Conservation (phyloP, 1,284 basidiomycete species). For the Malassezia obtusa region DNA sequence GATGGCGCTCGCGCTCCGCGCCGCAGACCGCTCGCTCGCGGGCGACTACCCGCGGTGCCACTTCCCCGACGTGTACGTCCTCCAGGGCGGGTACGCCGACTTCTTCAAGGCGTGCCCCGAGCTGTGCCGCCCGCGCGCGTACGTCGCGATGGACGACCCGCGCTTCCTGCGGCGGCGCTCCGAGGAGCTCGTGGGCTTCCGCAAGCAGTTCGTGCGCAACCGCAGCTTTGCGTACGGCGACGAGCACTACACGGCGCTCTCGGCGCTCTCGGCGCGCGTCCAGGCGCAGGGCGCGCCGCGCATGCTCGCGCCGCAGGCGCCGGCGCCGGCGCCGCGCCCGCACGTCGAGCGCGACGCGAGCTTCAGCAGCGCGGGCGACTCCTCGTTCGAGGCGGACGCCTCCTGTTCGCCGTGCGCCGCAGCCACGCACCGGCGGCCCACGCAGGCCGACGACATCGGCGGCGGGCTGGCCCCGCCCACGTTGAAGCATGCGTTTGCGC, state of each 20-base stretch:
- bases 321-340: neutral
- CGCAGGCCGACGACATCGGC: neutral
- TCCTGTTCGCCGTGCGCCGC: constrained; percentile 37
- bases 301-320: neutral
- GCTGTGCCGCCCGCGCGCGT: constrained; percentile 70
- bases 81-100: constrained; percentile 86
- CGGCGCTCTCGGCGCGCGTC: neutral
- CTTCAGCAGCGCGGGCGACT: constrained; percentile 37
- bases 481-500: constrained; percentile 2
- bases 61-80: constrained; percentile 92
- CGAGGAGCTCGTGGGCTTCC: constrained; percentile 80
- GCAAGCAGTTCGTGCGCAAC: constrained; percentile 55
- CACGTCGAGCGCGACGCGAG: constrained; percentile 23
- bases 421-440: constrained; percentile 16
- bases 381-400: constrained; percentile 33
- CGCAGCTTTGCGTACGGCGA: constrained; percentile 43
- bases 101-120: constrained; percentile 64
- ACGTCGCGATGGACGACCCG: constrained; percentile 91
- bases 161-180: constrained; percentile 65
- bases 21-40: constrained; percentile 75
- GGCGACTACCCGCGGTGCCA: constrained; percentile 82
- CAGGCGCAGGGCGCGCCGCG: constrained; percentile 2
- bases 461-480: neutral
- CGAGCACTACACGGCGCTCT: constrained; percentile 1
- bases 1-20: constrained; percentile 87